These are phyloP conservation scores for Haplosporangium sp. DNA, from an alignment of 371 early-diverging fungal genomes.

Conservation along the genomic window DNA sequence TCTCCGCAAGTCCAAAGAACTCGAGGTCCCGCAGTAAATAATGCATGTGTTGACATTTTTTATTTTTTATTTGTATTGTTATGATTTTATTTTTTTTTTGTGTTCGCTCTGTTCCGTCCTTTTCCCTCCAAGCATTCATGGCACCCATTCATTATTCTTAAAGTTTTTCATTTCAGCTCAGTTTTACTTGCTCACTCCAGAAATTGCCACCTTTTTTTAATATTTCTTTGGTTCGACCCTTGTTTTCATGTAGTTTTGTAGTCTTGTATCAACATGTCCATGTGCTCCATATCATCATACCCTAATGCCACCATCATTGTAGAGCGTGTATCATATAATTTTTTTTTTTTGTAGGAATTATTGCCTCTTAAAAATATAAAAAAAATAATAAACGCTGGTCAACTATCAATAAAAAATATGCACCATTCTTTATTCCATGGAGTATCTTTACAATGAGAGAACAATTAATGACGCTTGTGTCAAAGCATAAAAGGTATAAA, in stretches of 20 bases:
- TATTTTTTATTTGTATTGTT: not conserved
- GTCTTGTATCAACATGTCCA: constrained; percentile 24
- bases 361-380: too few species aligned
- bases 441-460: too few species aligned
- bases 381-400: too few species aligned
- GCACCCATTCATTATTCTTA: not conserved
- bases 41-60: not conserved
- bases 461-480: too few species aligned
- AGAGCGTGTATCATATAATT: not conserved
- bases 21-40: constrained; percentile 41
- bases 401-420: too few species aligned
- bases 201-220: not conserved
- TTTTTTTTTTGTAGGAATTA: too few species aligned
- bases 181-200: constrained; percentile 1
- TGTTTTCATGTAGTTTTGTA: constrained; percentile 29
- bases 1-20: constrained; percentile 30
- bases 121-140: not conserved
- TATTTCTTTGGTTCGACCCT: constrained; percentile 2
- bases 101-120: not conserved
- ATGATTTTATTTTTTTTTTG: not conserved
- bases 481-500: too few species aligned
- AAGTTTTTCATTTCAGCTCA: too few species aligned
- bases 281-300: constrained; percentile 3
- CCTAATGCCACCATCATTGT: not conserved
- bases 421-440: too few species aligned